Evolutionary conservation across 2,329 filamentous ascomycete species (phyloP).

Genomic region (Colletotrichum eleusines): DNA sequence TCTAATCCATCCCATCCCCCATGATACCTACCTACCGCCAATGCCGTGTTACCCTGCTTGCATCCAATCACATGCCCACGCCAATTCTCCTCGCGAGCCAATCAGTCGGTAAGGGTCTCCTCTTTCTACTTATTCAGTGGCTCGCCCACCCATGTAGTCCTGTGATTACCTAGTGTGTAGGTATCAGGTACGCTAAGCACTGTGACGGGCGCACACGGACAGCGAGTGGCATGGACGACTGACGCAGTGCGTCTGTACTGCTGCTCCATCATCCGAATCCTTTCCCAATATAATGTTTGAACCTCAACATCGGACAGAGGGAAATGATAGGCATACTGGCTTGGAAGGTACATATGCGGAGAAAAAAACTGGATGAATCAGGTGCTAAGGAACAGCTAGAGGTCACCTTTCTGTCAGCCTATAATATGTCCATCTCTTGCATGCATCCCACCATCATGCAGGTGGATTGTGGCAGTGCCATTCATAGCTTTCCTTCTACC

Average conservation of each 20-base stretch:
- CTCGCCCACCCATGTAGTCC: slow-evolving; percentile 5
- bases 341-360: not conserved
- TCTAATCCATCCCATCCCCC: slow-evolving; percentile 32
- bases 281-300: not conserved
- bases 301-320: not conserved
- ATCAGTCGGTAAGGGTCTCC: slow-evolving; percentile 19
- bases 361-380: not conserved
- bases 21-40: slow-evolving; percentile 15
- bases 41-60: slow-evolving; percentile 22
- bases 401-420: not conserved
- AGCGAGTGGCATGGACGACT: not conserved
- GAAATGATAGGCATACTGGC: not conserved
- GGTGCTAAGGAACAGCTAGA: not conserved
- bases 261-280: not conserved
- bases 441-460: slow-evolving; percentile 27
- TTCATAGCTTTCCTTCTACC: slow-evolving; percentile 3
- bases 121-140: slow-evolving; percentile 23
- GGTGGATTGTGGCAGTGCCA: slow-evolving; percentile 32
- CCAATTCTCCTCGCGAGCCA: slow-evolving; percentile 10
- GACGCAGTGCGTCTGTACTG: not conserved
- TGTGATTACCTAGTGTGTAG: no score
- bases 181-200: not conserved
- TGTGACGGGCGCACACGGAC: not conserved
- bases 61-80: slow-evolving; percentile 28
- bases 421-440: not conserved